Percentiles rank a stretch among this genome's conserved stretches.
Conservation (phyloP, 139 green algal genomes). For the Coelastrella sp. region DNA sequence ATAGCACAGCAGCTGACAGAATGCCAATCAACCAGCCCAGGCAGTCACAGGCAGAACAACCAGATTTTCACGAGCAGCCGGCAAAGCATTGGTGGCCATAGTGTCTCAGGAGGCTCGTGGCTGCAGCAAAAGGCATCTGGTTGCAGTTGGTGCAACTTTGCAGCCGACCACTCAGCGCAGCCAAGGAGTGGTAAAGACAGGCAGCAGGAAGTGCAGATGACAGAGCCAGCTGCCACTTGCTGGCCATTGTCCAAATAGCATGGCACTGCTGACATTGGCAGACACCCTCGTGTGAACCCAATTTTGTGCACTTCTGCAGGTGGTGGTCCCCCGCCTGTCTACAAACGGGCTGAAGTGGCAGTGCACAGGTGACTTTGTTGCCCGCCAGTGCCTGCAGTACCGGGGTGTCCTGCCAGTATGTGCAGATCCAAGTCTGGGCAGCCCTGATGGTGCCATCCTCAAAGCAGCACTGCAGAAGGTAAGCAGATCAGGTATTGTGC, state of each 20-base stretch:
- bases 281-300: neutral
- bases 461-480: slow-evolving; percentile 44
- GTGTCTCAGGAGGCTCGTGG: too few relatives aligned
- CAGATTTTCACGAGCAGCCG: too few relatives aligned
- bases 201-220: neutral
- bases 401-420: slow-evolving; percentile 67
- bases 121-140: too few relatives aligned
- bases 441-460: slow-evolving; percentile 47
- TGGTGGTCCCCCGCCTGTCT: slow-evolving; percentile 48
- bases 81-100: too few relatives aligned
- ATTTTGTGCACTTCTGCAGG: slow-evolving; percentile 5
- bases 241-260: neutral
- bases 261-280: neutral
- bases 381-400: slow-evolving; percentile 69
- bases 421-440: slow-evolving; percentile 50
- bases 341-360: slow-evolving; percentile 54
- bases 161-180: too few relatives aligned
- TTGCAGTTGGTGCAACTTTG: too few relatives aligned
- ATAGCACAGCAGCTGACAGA: neutral
- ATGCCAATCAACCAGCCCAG: neutral
- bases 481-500: neutral
- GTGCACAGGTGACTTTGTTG: slow-evolving; percentile 51
- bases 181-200: too few relatives aligned
- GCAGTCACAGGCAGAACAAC: too few relatives aligned
- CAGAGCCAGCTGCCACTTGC: neutral